phyloP scores from a whole-genome alignment of 78 protist genomes.

The Chrysochromulina parva region DNA sequence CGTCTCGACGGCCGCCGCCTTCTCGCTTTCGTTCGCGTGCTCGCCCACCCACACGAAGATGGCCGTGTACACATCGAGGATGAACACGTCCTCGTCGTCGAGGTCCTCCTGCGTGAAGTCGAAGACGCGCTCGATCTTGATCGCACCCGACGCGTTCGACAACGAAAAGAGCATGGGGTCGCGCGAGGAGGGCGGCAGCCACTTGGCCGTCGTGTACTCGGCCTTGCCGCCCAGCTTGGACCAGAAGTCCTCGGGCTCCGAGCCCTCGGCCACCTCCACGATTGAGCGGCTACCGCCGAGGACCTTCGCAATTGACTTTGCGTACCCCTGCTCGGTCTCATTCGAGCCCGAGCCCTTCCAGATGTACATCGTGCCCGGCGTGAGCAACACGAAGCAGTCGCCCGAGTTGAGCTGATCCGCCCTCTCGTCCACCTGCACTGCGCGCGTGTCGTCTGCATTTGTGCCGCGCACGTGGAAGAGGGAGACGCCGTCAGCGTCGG shows the following conservation, averaged over 20 bases:
- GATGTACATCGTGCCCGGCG: constrained; percentile 20
- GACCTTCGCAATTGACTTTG: background rate
- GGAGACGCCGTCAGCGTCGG: constrained; percentile 7
- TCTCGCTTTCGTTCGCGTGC: constrained; percentile 43
- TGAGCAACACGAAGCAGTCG: constrained; percentile 51
- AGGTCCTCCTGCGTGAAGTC: constrained; percentile 54
- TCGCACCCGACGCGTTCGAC: constrained; percentile 49
- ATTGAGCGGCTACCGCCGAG: background rate
- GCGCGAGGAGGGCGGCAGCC: background rate
- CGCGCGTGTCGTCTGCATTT: background rate
- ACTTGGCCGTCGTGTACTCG: constrained; percentile 17
- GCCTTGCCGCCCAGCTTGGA: constrained; percentile 57
- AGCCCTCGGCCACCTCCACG: background rate
- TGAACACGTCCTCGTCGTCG: constrained; percentile 60
- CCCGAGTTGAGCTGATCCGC: constrained; percentile 58
- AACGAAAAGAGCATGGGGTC: constrained; percentile 51
- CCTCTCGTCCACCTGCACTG: constrained; percentile 23
- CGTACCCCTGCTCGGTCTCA: constrained; percentile 10
- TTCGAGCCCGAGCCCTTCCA: constrained; percentile 64
- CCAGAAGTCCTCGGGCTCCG: constrained; percentile 56
- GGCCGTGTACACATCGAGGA: constrained; percentile 53
- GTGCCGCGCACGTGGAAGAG: constrained; percentile 65
- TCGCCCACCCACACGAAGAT: constrained; percentile 74
- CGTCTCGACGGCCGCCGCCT: background rate
- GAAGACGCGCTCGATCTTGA: constrained; percentile 35